Evolutionary conservation across 495 filamentous ascomycete genomes (phyloP), one percentile per base, ranked within the genome.

Genomic region (Xylaria cubensis): DNA sequence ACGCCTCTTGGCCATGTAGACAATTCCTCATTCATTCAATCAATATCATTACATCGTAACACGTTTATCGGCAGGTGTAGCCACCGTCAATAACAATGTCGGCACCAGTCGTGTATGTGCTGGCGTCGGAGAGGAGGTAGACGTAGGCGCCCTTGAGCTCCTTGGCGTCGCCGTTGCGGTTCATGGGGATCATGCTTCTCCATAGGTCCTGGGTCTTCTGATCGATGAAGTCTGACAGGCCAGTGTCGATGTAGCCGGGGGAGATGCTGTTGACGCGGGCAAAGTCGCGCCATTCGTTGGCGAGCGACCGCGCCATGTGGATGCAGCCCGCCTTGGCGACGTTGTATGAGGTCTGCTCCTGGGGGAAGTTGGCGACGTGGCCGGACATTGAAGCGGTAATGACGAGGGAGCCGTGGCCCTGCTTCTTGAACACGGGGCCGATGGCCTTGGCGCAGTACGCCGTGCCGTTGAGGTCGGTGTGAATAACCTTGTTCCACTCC

Each of bases 61-160:
- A 48, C 5, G 8, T 72, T 53, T 73, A 73, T 63, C 71, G 64
- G 65, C 42, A 51, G 29, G 71, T 73, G 76, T 89, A 89, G 17
- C 88, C 88, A 24, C 88, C 87, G 73, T 90, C 88, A 71, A 90
- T 86, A 29, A 89, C 72, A 39, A 90, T 77, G 69, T 90, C 87
- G 10, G 82, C 76, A 36, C 87, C 87, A 19, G 85, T 87, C 21
- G 83, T 87, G 64, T 86, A 87, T 2, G 80, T 82, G 79, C 89
- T 90, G 9, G 93, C 93, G 81, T 95, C 92, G 74, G 86, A 90
- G 71, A 86, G 84, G 72, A 95, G 79, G 78, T 94, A 95, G 8
- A 94, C 90, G 79, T 94, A 95, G 6, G 91, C 92, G 6, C 90
- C 92, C 88, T 95, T 95, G 48, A 95, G 79, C 87, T 95, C 93